Evolutionary conservation across 768 basidiomycete genomes (phyloP), one percentile per base, ranked within the genome.

Genomic region (Tylopilus felleus): DNA sequence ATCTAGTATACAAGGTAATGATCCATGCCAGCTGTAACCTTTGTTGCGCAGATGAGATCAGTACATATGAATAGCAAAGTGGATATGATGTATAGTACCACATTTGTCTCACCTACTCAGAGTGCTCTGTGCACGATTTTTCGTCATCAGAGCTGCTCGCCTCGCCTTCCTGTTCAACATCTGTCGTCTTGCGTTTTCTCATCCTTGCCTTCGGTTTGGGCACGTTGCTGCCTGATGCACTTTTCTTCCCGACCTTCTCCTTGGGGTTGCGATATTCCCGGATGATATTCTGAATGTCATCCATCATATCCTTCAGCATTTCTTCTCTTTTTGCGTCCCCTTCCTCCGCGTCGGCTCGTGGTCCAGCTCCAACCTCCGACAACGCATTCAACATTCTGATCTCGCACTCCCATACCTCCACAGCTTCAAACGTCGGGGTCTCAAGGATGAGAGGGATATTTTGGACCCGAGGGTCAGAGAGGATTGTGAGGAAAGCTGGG

Each of bases 361-460:
- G 31, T 38, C 19, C 22, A 12, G 27, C 19, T 1, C 51, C 53
- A 10, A 43, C 16, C 21, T 63, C 66, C 7, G 75, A 71, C 16
- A 85, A 55, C 21, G 61, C 59, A 47, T 86, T 79, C 17, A 91
- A 72, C 13, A 86, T 74, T 12, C 76, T 74, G 35, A 92, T 85
- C 66, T 95, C 92, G 49, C 75, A 75, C n/a, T 75, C 76, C 88
- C 90, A 93, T 1, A 88, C 80, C 13, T 80, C 81, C 22, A 78
- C 79, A 17, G 76, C 72, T 52, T 89, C 90, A 58, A 84, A 83
- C 25, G 78, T 80, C 1, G 88, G 89, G 0, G 93, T 93, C 65
- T 95, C 92, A 14, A 93, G 77, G 29, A 95, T 82, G 33, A 95
- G 77, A 1, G 91, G 91, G 31, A 93, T 85, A 42, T 78, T 67